Evolutionary conservation across 2,329 filamentous ascomycete genomes (phyloP).

Genomic region (Chaetoscypha palmicola): DNA sequence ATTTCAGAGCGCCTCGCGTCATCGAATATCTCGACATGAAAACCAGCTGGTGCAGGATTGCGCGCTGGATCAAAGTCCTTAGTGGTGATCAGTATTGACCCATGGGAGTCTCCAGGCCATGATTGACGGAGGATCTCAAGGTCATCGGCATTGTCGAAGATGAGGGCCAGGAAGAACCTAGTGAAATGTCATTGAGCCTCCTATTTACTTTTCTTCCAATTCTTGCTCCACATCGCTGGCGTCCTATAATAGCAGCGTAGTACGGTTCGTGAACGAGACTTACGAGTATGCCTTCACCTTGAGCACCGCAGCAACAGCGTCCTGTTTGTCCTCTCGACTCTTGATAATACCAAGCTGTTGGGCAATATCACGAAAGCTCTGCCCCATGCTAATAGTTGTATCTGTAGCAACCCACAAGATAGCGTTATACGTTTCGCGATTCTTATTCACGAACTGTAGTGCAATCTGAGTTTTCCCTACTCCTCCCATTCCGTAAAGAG

Average conservation of each 20-base stretch:
- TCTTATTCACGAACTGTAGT: conserved; percentile 25
- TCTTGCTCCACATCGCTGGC: no score
- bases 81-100: not conserved
- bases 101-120: not conserved
- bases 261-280: not conserved
- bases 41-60: not conserved
- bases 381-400: conserved; percentile 21
- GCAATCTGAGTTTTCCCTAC: conserved; percentile 30
- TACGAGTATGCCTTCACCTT: conserved; percentile 23
- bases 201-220: no score
- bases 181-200: no score
- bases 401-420: conserved; percentile 25
- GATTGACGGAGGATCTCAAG: not conserved
- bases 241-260: not conserved
- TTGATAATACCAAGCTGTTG: conserved; percentile 3
- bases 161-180: not conserved
- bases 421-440: conserved; percentile 19
- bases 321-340: conserved; percentile 17
- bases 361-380: conserved; percentile 12
- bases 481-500: conserved; percentile 21
- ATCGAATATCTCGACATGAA: conserved; percentile 27
- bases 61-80: not conserved
- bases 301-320: conserved; percentile 16
- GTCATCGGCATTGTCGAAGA: not conserved
- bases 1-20: conserved; percentile 25